Base-by-base conservation (phyloP, 2,329 filamentous ascomycete genomes). In the Cordyceps farinosa region DNA sequence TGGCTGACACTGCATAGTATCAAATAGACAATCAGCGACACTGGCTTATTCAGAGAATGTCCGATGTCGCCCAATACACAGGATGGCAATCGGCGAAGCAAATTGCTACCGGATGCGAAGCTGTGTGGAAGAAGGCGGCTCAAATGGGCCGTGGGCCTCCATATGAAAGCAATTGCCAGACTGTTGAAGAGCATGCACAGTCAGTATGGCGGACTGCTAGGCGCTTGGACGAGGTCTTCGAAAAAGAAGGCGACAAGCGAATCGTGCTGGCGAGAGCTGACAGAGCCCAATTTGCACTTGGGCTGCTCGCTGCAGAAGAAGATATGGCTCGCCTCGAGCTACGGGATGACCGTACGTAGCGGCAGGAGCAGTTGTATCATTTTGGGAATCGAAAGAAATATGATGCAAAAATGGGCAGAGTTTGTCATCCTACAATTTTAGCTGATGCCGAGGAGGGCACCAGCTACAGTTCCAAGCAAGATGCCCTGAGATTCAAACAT, bases 11-110 rank as follows among this genome's bases (percentile, higher is more conserved):
- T 6, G 11, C 2, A 10, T 51, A 97, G 81, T 96, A 87, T 72
- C 86, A 86, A 69, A 85, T 91, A 64, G 74, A 86, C 5, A 78
- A 76, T 0, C 92, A 98, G 70, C 87, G 95, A 1, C 82, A 84
- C 63, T 96, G 92, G 90, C 84, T 89, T 0, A 83, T 97, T 66
- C 82, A 83, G 40, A 86, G 90, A 34, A 82, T 97, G 62, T 84
- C 87, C 68, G 88, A 92, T 69, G 88, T 96, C 45, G 86, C 90
- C 2, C 85, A 88, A 1, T 80, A 95, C 8, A 97, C 92, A 0
- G 95, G 95, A 0, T 97, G 92, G 90, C 89, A 92, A 69, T 92
- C 90, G 1, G 90, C 92, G 1, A 84, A 86, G 40, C 86, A 92
- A 47, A 94, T 97, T 66, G 91, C 91, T 0, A 82, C 85, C 55